Evolutionary conservation across 441 rosid genomes (phyloP).

Genomic region (Gossypium gossypioides): DNA sequence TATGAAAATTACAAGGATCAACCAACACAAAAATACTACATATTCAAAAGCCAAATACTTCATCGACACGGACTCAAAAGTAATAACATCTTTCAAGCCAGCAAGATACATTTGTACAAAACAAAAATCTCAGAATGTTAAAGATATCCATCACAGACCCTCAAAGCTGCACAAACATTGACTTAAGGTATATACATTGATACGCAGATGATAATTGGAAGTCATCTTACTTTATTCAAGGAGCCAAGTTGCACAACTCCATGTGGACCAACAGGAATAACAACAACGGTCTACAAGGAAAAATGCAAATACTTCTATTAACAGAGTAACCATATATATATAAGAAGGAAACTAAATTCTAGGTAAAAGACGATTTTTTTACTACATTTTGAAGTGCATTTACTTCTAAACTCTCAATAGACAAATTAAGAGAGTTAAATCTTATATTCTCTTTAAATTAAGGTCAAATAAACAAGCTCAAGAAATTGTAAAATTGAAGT

Average conservation of each 20-base stretch:
- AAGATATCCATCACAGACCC: not conserved
- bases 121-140: not conserved
- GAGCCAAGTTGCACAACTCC: constrained; percentile 94
- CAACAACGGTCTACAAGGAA: constrained; percentile 51
- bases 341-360: not conserved
- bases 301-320: constrained; percentile 11
- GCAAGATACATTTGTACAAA: not conserved
- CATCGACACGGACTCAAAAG: not conserved
- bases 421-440: not conserved
- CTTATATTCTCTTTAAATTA: not conserved
- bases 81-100: not conserved
- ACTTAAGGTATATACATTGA: constrained; percentile 1
- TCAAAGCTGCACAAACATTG: not conserved
- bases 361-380: not conserved
- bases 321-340: not conserved
- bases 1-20: not conserved
- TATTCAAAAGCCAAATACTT: not conserved
- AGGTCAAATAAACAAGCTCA: not conserved
- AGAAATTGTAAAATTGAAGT: not conserved
- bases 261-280: constrained; percentile 60
- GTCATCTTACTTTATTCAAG: constrained; percentile 49
- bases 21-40: not conserved
- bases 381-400: not conserved
- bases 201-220: constrained; percentile 1
- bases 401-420: not conserved